Percentiles rank a stretch among this genome's conserved stretches.
phyloP scores from a whole-genome alignment of 257 asterid genomes.

The Knoxia roxburghii region DNA sequence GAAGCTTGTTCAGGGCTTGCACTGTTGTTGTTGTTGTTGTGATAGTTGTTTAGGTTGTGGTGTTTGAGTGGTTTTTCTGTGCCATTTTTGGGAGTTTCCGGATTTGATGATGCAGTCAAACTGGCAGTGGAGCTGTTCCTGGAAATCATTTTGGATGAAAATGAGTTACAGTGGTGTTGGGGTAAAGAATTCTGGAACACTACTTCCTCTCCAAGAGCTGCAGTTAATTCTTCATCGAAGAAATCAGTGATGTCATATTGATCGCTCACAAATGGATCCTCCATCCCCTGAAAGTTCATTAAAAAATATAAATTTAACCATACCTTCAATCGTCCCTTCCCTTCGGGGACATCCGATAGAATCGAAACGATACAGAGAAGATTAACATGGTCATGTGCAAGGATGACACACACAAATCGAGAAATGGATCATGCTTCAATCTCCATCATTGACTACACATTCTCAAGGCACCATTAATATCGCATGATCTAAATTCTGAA shows the following conservation, averaged over 20 bases:
- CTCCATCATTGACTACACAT: too few species aligned
- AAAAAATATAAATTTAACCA: too few species aligned
- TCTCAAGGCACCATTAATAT: too few species aligned
- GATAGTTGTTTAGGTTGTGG: neutral
- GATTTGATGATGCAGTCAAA: conserved; percentile 1
- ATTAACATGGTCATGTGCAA: too few species aligned
- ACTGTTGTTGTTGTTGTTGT: neutral
- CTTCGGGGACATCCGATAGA: neutral
- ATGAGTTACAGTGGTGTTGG: neutral
- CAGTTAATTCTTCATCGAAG: conserved; percentile 6
- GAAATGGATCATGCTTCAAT: too few species aligned
- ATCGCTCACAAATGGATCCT: conserved; percentile 12
- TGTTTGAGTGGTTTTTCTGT: neutral
- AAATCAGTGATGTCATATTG: conserved; percentile 10
- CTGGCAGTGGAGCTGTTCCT: conserved; percentile 7
- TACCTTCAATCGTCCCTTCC: too few species aligned
- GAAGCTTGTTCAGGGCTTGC: neutral
- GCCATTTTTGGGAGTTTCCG: neutral
- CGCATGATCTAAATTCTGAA: too few species aligned
- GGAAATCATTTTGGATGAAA: neutral
- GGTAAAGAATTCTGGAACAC: neutral
- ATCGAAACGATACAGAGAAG: neutral
- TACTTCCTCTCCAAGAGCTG: conserved; percentile 10
- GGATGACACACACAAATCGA: too few species aligned
- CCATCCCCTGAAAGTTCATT: conserved; percentile 10